Evolutionary conservation across 495 filamentous ascomycete genomes (phyloP).

Genomic region (Acidiella bohemica): DNA sequence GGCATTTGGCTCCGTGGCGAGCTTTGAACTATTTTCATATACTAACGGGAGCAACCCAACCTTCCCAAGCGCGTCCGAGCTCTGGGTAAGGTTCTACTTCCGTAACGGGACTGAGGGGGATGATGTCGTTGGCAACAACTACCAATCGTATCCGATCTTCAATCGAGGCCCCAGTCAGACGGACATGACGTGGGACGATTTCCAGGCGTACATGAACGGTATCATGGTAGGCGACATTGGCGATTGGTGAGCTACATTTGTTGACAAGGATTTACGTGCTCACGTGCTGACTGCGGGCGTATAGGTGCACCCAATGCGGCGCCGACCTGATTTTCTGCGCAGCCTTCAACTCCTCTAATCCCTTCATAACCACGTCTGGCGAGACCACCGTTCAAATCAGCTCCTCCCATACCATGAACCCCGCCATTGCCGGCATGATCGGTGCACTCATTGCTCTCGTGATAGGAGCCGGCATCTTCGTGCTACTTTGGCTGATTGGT

Average conservation of each 20-base stretch:
- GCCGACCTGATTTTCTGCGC: slow-evolving; percentile 45
- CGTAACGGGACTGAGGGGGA: slow-evolving; percentile 43
- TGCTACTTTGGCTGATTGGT: slow-evolving; percentile 25
- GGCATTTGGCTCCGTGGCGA: slow-evolving; percentile 52
- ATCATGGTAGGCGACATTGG: slow-evolving; percentile 43
- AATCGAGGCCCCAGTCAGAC: slow-evolving; percentile 32
- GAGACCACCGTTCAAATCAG: neutral
- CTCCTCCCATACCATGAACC: slow-evolving; percentile 10
- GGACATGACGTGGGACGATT: slow-evolving; percentile 49
- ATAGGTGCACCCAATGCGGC: slow-evolving; percentile 36
- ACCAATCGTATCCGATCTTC: slow-evolving; percentile 53
- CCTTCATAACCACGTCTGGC: no score
- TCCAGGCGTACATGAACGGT: slow-evolving; percentile 43
- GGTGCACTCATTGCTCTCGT: slow-evolving; percentile 26
- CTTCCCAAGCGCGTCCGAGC: slow-evolving; percentile 42
- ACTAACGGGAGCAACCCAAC: slow-evolving; percentile 13
- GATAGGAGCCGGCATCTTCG: slow-evolving; percentile 21
- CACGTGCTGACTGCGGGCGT: neutral
- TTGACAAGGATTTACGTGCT: neutral
- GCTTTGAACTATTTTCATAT: slow-evolving; percentile 60
- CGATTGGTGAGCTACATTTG: slow-evolving; percentile 46
- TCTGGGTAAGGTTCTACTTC: slow-evolving; percentile 66
- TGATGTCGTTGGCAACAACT: slow-evolving; percentile 35
- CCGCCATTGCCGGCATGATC: slow-evolving; percentile 26
- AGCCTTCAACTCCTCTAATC: slow-evolving; percentile 9